Base-by-base conservation (phyloP, 805 yeast genomes). In the Wickerhamomyces silvicola region DNA sequence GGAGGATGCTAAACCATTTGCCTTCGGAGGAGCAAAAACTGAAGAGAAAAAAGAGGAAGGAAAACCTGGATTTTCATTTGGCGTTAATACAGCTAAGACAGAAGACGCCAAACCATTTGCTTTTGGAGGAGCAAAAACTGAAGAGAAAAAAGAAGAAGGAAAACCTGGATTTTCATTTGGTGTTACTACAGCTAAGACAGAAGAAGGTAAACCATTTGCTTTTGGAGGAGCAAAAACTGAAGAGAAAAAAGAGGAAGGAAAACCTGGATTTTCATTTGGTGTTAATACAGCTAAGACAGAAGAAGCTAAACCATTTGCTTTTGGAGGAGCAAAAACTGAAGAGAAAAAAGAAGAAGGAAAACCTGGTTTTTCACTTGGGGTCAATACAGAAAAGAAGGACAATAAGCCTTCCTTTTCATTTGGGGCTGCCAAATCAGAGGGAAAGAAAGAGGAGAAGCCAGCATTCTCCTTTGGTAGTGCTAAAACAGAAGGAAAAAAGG, bases 321-420 rank as follows among this genome's bases (percentile, higher is more conserved):
- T 45, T 31, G 49, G 48, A 27, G 38, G 37, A 4, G 27, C 26
- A 18, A 28, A 33, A 26, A 9, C 36, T 15, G 39, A 27, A 12
- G 33, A 36, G 11, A 30, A 25, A 16, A 38, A 33, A 27, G 38
- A 28, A 24, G 39, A 22, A 27, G 24, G 35, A 10, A 32, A 27
- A 12, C 30, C 34, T 8, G 36, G 40, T n/a, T 43, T 50, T 24
- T 39, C 55, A 3, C 48, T 56, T 33, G 60, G 59, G 18, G 31
- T 30, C 11, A 14, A 38, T 9, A 30, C 31, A 9, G 43, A 42
- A 23, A 41, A 42, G 28, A 37, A 34, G 16, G 42, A 39, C 10
- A 28, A 33, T n/a, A 39, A 40, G 21, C 42, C 45, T 13, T 30
- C 46, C 4, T 38, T 44, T 25, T 26, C 43, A 12, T 37, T 36